Percentiles rank a stretch among this genome's conserved stretches.
Conservation (phyloP, 495 filamentous ascomycete genomes). For the Penicillium maclennaniae region DNA sequence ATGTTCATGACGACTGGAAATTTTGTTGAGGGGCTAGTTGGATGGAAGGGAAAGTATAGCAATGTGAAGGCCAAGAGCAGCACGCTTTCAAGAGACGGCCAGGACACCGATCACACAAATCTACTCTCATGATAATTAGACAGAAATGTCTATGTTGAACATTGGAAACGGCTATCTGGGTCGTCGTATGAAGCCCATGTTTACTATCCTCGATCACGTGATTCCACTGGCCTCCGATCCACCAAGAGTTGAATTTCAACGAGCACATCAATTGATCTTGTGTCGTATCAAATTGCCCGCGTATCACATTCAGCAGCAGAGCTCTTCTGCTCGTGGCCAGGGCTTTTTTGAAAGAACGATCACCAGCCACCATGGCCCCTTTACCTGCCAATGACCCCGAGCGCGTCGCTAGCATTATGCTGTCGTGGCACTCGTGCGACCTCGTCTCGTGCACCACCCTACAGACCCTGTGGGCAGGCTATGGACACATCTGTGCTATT, state of each 20-base stretch:
- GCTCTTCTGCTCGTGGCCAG: too few species aligned
- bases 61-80: too few species aligned
- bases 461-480: slow-evolving; percentile 40
- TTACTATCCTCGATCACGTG: not conserved
- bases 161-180: too few species aligned
- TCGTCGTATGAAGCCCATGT: not conserved
- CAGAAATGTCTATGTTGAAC: too few species aligned
- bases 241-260: not conserved
- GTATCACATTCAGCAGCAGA: not conserved
- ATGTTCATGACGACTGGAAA: too few species aligned
- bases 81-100: too few species aligned
- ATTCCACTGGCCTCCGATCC: not conserved
- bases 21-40: too few species aligned
- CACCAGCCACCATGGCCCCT: slow-evolving; percentile 13
- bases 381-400: slow-evolving; percentile 18
- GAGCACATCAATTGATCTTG: not conserved
- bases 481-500: slow-evolving; percentile 34
- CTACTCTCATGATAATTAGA: too few species aligned
- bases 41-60: too few species aligned
- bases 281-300: not conserved
- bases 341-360: not conserved
- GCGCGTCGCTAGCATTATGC: slow-evolving; percentile 31
- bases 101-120: too few species aligned
- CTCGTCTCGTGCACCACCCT: slow-evolving; percentile 32
- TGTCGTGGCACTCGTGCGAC: slow-evolving; percentile 33